A percentile compares a stretch with the other conserved stretches of the same genome.
Evolutionary conservation across 768 basidiomycete genomes (phyloP).

Genomic region (Termitomyces sp.): DNA sequence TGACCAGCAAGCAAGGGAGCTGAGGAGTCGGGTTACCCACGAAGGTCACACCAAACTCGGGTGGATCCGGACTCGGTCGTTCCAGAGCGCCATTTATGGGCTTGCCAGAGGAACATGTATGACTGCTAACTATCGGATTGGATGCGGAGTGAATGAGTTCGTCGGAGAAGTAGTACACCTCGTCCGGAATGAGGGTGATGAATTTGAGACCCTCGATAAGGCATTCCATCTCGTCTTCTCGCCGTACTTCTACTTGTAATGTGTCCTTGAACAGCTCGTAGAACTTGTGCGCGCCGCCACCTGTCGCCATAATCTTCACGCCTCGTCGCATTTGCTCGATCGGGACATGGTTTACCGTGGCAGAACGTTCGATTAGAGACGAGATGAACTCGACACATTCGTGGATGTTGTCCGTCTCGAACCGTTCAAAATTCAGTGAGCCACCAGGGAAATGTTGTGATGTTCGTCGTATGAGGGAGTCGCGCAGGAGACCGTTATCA

Average conservation of each 20-base stretch:
- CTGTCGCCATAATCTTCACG: slow-evolving; percentile 97
- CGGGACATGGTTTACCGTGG: slow-evolving; percentile 77
- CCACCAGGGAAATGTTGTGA: slow-evolving; percentile 91
- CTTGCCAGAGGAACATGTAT: slow-evolving; percentile 15
- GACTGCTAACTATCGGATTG: slow-evolving; percentile 10
- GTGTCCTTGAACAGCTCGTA: slow-evolving; percentile 72
- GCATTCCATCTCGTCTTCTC: slow-evolving; percentile 99
- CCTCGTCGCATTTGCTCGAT: slow-evolving; percentile 87
- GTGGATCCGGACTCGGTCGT: slow-evolving; percentile 88
- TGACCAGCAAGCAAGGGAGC: slow-evolving; percentile 93
- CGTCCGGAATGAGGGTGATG: slow-evolving; percentile 91
- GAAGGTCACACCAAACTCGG: slow-evolving; percentile 84
- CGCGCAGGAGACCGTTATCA: slow-evolving; percentile 44
- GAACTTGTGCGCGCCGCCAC: slow-evolving; percentile 95
- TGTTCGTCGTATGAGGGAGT: slow-evolving; percentile 62
- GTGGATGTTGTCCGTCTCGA: slow-evolving; percentile 87
- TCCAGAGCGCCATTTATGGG: slow-evolving; percentile 38
- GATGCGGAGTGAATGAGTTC: slow-evolving; percentile 75
- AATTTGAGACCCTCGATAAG: slow-evolving; percentile 95
- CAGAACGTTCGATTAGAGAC: slow-evolving; percentile 80
- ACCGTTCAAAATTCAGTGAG: slow-evolving; percentile 94
- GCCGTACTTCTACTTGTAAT: slow-evolving; percentile 76
- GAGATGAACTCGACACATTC: slow-evolving; percentile 85
- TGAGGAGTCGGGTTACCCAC: slow-evolving; percentile 80
- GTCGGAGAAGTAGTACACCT: slow-evolving; percentile 98